Evolutionary conservation across 495 filamentous ascomycete species (phyloP), one percentile per base, ranked within the genome.

Genomic region (Bathelium albidoporum): DNA sequence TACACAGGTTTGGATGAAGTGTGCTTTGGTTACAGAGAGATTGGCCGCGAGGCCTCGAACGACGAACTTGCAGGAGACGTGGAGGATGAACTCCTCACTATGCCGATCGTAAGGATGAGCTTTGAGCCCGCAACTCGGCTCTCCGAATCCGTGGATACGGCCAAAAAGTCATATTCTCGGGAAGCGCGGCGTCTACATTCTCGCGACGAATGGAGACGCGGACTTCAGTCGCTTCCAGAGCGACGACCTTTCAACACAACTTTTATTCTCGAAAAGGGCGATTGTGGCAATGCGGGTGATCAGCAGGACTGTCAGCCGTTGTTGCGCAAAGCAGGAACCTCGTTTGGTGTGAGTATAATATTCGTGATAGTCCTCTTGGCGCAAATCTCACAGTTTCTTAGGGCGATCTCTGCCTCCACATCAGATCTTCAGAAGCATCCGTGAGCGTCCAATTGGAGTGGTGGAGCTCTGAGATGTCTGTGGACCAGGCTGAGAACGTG

Each of bases 381-480:
- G n/a, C n/a, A n/a, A n/a, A n/a, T n/a, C 9, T 55, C 9, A 55
- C 18, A 18, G 3, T 32, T 45, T 53, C 26, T 22, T 52, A 82
- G 79, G 78, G 76, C 65, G 73, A 76, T 59, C 70, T 78, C 55
- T 74, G 79, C 26, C 72, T 82, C n/a, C 72, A 78, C 59, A 77
- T 78, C 9, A 80, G 80, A 64, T 65, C 77, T 2, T 62, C 78
- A 61, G 69, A 69, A 43, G 71, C 72, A 58, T 74, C 77, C 59
- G 68, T 80, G 58, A 74, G 72, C 66, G 72, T 80, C 52, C 78
- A 79, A 62, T 64, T 82, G 10, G 79, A 81, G 64, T 81, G 74
- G 70, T 75, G 76, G 60, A 77, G 78, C 59, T 71, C 76, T 2
- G 75, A 76, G 31, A 73, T 80, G 62, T 78, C 79, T 1, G 69